These are phyloP conservation scores for Saposhnikovia divaricata DNA, from an alignment of 129 eudicot species.

Conservation along the genomic window DNA sequence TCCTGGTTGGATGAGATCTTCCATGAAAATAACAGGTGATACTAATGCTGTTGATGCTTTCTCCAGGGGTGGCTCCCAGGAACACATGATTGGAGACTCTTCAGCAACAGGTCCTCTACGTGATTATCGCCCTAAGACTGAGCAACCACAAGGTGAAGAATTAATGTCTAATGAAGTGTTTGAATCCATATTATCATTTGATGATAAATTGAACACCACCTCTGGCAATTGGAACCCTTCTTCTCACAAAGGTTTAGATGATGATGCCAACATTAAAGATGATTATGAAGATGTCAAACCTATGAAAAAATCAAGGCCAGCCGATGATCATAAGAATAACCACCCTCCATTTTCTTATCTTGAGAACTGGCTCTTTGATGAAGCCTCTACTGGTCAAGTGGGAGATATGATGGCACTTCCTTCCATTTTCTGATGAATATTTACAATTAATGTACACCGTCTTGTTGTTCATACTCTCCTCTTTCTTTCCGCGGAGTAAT, in stretches of 20 bases:
- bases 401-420: constrained; percentile 20
- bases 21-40: constrained; percentile 12
- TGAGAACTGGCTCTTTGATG: constrained; percentile 86
- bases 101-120: background rate
- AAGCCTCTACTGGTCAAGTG: constrained; percentile 37
- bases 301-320: constrained; percentile 31
- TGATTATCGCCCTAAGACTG: constrained; percentile 1
- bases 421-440: constrained; percentile 11
- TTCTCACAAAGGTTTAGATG: background rate
- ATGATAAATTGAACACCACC: constrained; percentile 29
- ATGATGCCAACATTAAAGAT: background rate
- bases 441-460: background rate
- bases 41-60: background rate
- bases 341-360: constrained; percentile 49
- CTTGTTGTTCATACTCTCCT: background rate
- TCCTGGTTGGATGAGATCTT: constrained; percentile 68
- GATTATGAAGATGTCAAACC: background rate
- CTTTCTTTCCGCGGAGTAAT: background rate
- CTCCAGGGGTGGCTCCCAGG: no score
- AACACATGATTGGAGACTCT: background rate
- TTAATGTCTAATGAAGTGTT: constrained; percentile 29
- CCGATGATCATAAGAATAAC: background rate
- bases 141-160: constrained; percentile 14
- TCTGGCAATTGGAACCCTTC: constrained; percentile 3
- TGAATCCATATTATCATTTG: constrained; percentile 40